Base-by-base conservation (phyloP, 2,329 filamentous ascomycete genomes). In the Passalora sequoiae region DNA sequence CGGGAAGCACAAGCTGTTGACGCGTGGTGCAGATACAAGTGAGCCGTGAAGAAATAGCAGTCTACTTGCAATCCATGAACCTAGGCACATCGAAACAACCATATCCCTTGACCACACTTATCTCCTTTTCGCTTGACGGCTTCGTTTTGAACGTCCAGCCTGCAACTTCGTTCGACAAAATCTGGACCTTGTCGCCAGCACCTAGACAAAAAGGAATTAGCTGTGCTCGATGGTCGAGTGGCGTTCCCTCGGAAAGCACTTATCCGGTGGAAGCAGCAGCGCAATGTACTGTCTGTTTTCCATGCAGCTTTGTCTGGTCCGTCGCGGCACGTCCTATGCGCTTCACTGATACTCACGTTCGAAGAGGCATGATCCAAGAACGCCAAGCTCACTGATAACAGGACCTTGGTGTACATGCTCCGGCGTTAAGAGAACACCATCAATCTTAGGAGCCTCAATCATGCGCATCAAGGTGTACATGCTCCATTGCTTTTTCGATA, bases 131-230 rank as follows among this genome's bases (percentile, higher is more conserved):
- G 16, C 60, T 50, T 1, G 50, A 49, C 40, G 63, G 56, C 48
- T 72, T 72, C 4, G 66, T 69, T 48, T 73, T 72, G 47, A 72
- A 68, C 4, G 63, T 66, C 68, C 69, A 73, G 1, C 66, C 65
- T 4, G 50, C 60, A 10, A 52, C 50, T 9, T 50, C 42, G 43
- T 69, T 71, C 16, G 50, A 40, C n/a, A 68, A 30, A n/a, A 70
- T 53, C 12, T 61, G 46, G 4, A 55, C 49, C 8, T 36, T 32
- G 8, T 8, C 37, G n/a, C n/a, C n/a, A n/a, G n/a, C n/a, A n/a
- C n/a, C n/a, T n/a, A n/a, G n/a, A n/a, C n/a, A n/a, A n/a, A n/a
- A n/a, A n/a, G n/a, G n/a, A n/a, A n/a, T n/a, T n/a, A n/a, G n/a
- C n/a, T n/a, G n/a, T n/a, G n/a, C n/a, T n/a, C n/a, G n/a, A n/a